Conservation (phyloP, 345 rosid species). For the Hibiscus syriacus region DNA sequence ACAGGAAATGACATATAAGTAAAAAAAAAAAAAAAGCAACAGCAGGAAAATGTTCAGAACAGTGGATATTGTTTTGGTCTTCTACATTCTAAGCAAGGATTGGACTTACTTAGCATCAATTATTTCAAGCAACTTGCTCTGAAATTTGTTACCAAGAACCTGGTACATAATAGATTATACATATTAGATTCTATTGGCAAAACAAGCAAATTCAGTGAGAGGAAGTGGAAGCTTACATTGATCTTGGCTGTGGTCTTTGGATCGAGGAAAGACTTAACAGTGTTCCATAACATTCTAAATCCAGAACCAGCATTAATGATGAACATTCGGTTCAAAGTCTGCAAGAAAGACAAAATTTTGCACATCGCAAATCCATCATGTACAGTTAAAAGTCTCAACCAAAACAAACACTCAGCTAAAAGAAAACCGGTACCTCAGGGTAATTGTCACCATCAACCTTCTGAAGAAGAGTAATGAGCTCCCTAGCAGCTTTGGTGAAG, state of each 20-base stretch:
- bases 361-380: neutral
- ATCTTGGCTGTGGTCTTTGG: constrained; percentile 95
- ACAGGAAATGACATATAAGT: neutral
- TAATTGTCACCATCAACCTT: constrained; percentile 87
- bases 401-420: neutral
- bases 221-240: constrained; percentile 45
- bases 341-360: constrained; percentile 14
- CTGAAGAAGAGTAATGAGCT: constrained; percentile 72
- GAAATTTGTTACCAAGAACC: constrained; percentile 94
- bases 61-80: neutral
- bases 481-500: constrained; percentile 89
- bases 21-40: neutral
- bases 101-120: constrained; percentile 61
- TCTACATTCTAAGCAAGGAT: neutral
- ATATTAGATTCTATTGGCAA: constrained; percentile 9
- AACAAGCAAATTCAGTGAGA: neutral
- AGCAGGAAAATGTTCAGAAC: neutral
- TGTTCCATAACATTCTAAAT: constrained; percentile 97
- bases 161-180: constrained; percentile 15
- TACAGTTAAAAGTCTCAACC: neutral
- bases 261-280: constrained; percentile 89
- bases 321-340: constrained; percentile 94
- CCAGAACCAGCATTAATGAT: constrained; percentile 98
- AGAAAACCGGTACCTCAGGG: constrained; percentile 59
- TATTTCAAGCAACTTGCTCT: constrained; percentile 89